phyloP scores from a whole-genome alignment of 108 stramenopile genomes.

The Chaetoceros muelleri region DNA sequence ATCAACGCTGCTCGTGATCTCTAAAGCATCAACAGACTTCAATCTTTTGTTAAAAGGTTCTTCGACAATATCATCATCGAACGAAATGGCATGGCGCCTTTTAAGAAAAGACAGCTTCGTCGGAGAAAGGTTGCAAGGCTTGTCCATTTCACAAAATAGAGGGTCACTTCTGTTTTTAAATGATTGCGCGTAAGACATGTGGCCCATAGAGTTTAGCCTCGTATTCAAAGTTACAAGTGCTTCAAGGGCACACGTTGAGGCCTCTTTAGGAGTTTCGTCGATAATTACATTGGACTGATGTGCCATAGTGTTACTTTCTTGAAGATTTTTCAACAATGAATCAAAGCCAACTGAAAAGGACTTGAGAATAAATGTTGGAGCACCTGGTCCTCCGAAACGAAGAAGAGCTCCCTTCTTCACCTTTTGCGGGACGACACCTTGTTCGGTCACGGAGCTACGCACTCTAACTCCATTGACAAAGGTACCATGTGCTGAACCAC shows the following conservation, averaged over 20 bases:
- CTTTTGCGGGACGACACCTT: conserved; percentile 45
- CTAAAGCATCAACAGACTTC: not conserved
- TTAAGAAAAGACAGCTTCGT: not conserved
- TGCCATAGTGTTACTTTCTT: conserved; percentile 4
- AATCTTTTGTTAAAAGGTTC: not conserved
- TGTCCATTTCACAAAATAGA: not conserved
- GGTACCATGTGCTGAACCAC: conserved; percentile 72
- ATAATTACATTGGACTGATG: not conserved
- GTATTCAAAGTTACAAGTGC: not conserved
- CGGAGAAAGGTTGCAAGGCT: not conserved
- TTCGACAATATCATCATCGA: not conserved
- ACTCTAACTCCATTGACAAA: conserved; percentile 62
- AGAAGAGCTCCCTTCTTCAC: conserved; percentile 60
- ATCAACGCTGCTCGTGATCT: not conserved
- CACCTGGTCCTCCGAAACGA: conserved; percentile 74
- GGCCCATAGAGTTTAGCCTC: not conserved
- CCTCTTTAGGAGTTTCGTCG: not conserved
- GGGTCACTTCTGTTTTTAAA: not conserved
- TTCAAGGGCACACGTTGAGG: not conserved
- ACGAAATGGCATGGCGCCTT: not conserved
- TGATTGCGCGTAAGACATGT: not conserved
- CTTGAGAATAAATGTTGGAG: conserved; percentile 65
- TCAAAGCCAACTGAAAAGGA: conserved; percentile 48
- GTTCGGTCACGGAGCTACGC: conserved; percentile 22
- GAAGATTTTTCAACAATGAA: conserved; percentile 11